Conservation (phyloP, 148 eudicot species). For the Pouteria glomerata region DNA sequence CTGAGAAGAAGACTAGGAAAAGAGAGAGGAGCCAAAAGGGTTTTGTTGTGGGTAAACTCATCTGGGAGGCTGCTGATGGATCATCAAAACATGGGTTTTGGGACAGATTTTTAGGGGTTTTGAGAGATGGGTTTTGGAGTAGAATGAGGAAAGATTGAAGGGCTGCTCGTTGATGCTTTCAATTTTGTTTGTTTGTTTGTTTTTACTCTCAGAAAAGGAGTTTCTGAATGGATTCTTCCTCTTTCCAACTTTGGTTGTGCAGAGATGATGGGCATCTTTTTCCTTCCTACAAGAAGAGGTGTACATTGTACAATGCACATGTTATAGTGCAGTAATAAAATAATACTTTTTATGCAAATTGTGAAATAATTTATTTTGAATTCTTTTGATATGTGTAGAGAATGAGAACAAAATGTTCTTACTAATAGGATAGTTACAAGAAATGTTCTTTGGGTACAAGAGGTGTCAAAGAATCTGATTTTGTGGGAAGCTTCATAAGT, state of each 20-base stretch:
- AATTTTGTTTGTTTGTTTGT: neutral
- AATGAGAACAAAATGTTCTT: constrained; percentile 32
- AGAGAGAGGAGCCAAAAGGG: constrained; percentile 21
- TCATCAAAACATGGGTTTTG: constrained; percentile 26
- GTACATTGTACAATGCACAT: too few relatives aligned
- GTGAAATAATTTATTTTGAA: neutral
- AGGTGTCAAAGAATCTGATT: constrained; percentile 13
- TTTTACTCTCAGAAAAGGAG: neutral
- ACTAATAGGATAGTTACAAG: neutral
- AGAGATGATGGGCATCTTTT: constrained; percentile 19
- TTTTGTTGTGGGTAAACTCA: constrained; percentile 27
- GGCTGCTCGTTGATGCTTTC: too few relatives aligned
- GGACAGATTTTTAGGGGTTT: constrained; percentile 9
- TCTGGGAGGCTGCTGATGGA: neutral
- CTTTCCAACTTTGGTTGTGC: neutral
- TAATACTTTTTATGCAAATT: neutral
- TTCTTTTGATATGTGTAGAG: constrained; percentile 10
- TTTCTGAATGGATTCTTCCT: constrained; percentile 1
- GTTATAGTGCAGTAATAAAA: neutral
- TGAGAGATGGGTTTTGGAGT: constrained; percentile 19
- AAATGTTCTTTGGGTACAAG: constrained; percentile 14
- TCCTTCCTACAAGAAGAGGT: neutral
- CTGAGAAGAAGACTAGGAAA: constrained; percentile 15
- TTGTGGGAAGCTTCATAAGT: neutral
- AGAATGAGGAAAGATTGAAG: constrained; percentile 15